Evolutionary conservation across 2,329 filamentous ascomycete genomes (phyloP), one percentile per base, ranked within the genome.

Genomic region (Sclerotinia minor): DNA sequence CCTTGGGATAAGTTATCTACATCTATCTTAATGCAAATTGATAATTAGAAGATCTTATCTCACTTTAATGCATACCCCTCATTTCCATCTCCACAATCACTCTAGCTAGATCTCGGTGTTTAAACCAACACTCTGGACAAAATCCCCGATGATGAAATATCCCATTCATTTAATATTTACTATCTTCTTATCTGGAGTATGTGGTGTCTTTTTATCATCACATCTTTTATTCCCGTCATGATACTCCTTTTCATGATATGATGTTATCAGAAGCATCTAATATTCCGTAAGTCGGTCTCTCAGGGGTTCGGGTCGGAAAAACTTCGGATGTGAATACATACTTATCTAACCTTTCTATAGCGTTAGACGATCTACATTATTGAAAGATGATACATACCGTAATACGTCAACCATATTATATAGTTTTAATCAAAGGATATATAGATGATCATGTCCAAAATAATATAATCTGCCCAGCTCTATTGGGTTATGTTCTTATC

Each of bases 21-120:
- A 32, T 57, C 3, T 24, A 60, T 38, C 29, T 35, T 24, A 13
- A n/a, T 19, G n/a, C 15, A 7, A 9, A 47, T 61, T 61, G 29
- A 38, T 55, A 38, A 38, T 55, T 29, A 35, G 52, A 38, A 55
- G 32, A 9, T 41, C 54, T 41, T 57, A 61, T 61, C 44, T 49
- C 26, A 61, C 13, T 35, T 49, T 17, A 1, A 35, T 61, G 21
- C 29, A 49, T 17, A 47, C 57, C 57, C 41, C 57, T 47, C 57
- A 29, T 47, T 17, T 13, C 11, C 24, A 35, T 47, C 44, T 19
- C 58, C 58, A 49, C 29, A 24, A 7, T 47, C 45, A n/a, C 19
- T 41, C 52, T 47, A 11, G 38, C 3, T 38, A 38, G 35, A 35
- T 35, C 35, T 9, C 26, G 41, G 44, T 32, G 7, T 60, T 9